Percentiles rank a stretch among this genome's conserved stretches.
These are phyloP conservation scores for Clonostachys byssicola DNA, from an alignment of 2,329 filamentous ascomycete species.

Conservation along the genomic window DNA sequence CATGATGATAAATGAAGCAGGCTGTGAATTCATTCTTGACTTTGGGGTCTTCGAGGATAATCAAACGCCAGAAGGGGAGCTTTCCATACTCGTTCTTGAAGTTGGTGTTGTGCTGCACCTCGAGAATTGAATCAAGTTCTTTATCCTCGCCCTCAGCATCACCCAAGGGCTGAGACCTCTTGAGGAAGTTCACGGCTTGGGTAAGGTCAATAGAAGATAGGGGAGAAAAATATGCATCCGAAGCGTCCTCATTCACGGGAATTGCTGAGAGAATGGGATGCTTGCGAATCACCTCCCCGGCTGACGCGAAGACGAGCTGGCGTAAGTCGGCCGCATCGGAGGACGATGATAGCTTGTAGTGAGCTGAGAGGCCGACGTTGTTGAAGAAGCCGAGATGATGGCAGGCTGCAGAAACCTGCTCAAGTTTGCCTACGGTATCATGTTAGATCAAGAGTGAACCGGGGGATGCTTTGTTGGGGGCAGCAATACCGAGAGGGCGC, in stretches of 20 bases:
- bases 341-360: slow-evolving; percentile 20
- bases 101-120: slow-evolving; percentile 29
- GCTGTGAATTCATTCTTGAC: slow-evolving; percentile 27
- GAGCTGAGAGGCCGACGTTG: slow-evolving; percentile 33
- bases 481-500: too few species aligned
- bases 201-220: slow-evolving; percentile 33
- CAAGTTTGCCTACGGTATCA: slow-evolving; percentile 25
- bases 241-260: slow-evolving; percentile 29
- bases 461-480: too few species aligned
- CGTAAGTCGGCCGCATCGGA: slow-evolving; percentile 9
- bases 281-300: slow-evolving; percentile 23
- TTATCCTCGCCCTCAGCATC: slow-evolving; percentile 17
- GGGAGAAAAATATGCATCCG: slow-evolving; percentile 34
- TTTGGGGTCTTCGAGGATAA: slow-evolving; percentile 21
- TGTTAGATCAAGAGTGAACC: not conserved
- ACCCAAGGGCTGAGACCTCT: slow-evolving; percentile 9
- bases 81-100: slow-evolving; percentile 22
- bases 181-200: slow-evolving; percentile 25
- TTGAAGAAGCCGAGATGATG: slow-evolving; percentile 35
- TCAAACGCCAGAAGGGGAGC: slow-evolving; percentile 37
- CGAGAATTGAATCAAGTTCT: slow-evolving; percentile 31
- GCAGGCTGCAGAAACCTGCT: slow-evolving; percentile 35
- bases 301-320: slow-evolving; percentile 25
- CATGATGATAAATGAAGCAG: slow-evolving; percentile 41
- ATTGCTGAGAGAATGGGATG: slow-evolving; percentile 37